Base-by-base conservation (phyloP, 352 stramenopile genomes). In the Peronospora farinosa region DNA sequence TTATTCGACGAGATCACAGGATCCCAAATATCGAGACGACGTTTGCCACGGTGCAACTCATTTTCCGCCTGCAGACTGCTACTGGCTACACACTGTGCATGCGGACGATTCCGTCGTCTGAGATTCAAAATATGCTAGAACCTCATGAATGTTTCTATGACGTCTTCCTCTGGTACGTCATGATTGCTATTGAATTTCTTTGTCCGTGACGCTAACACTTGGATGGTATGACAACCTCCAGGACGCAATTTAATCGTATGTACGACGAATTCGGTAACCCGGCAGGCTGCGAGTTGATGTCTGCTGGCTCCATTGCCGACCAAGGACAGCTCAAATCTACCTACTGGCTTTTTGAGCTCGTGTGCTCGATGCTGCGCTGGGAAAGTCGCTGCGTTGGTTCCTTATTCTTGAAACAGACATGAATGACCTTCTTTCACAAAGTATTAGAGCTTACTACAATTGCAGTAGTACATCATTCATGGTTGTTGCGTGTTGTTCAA, bases 41-140 rank as follows among this genome's bases (percentile, higher is more conserved):
- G 15, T 86, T 86, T 46, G 57, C 68, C 6, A 72, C 78, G 0
- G 66, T 78, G 7, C 63, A 85, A 40, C 43, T 88, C 12, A 51
- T 88, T 13, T 88, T 86, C 60, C 74, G 78, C 0, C 42, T 88
- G 23, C 68, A 84, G 59, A 88, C 72, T 8, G 62, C 63, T 4
- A 58, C 63, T 17, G 78, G 78, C 7, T 88, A 70, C 46, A 68
- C 71, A 21, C 31, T 88, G 6, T 82, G 70, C 40, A 79, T 88
- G 56, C 78, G 78, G 16, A 81, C 78, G 43, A 79, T 88, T 47
- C 54, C 74, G 0, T 46, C 70, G n/a, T 63, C 78, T 2, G 67
- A 78, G 48, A 78, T 88, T 47, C 63, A 78, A 59, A 39, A 50
- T 2, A 36, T 53, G 7, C 55, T 74, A 31, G 44, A 72, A 30